Percentiles rank a stretch among this genome's conserved stretches.
Evolutionary conservation across 2,329 filamentous ascomycete genomes (phyloP).

Genomic region (Escovopsis sp.): DNA sequence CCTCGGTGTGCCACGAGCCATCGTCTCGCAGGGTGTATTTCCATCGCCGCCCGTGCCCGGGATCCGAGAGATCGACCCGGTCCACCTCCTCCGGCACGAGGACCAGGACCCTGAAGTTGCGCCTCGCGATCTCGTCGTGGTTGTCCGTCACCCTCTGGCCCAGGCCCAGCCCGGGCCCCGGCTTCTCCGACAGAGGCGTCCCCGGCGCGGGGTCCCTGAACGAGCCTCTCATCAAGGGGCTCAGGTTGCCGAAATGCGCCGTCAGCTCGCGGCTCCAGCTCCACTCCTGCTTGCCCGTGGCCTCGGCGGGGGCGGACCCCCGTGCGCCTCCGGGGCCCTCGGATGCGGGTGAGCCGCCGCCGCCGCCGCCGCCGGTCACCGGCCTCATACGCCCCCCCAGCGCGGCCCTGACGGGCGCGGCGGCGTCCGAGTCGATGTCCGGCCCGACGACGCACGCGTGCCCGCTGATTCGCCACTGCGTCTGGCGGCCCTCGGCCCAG

Average conservation of each 20-base stretch:
- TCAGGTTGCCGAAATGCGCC: conserved; percentile 79
- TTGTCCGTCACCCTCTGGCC: conserved; percentile 57
- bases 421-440: conserved; percentile 39
- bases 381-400: conserved; percentile 48
- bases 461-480: conserved; percentile 78
- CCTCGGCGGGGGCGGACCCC: too few species aligned
- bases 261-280: conserved; percentile 69
- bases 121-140: conserved; percentile 53
- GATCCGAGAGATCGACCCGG: conserved; percentile 54
- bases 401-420: conserved; percentile 40
- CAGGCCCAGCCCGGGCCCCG: conserved; percentile 26
- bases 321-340: too few species aligned
- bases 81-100: conserved; percentile 69
- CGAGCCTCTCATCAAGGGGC: conserved; percentile 61
- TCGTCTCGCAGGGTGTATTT: conserved; percentile 45
- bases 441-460: conserved; percentile 58
- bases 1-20: conserved; percentile 48
- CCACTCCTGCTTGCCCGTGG: conserved; percentile 34
- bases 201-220: conserved; percentile 63
- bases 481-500: conserved; percentile 56
- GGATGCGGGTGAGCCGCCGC: too few species aligned
- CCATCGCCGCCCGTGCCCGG: conserved; percentile 47
- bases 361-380: not conserved
- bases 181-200: conserved; percentile 36
- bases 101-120: conserved; percentile 71